Base-by-base conservation (phyloP, 192 early-diverging fungal species). In the Podila epigama region DNA sequence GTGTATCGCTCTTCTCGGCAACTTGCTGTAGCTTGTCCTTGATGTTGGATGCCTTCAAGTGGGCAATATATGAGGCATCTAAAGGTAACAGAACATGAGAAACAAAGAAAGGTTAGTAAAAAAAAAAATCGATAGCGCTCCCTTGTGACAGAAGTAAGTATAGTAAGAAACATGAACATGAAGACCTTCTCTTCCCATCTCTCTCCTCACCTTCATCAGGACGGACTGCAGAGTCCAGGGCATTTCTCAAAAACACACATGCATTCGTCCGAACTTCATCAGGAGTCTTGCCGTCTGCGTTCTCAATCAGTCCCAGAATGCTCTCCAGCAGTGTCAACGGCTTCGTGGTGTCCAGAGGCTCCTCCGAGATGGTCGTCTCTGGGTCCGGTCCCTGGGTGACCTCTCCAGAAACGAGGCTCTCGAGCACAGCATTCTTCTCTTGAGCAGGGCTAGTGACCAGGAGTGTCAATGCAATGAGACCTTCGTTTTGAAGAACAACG, bases 401-500 rank as follows among this genome's bases (percentile, higher is more conserved):
- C 4, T 20, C 51, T 4, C 42, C 22, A 2, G 62, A 58, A 27
- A 72, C 27, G 6, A 78, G 34, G 13, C 64, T 22, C 6, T 80
- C 73, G 31, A 78, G 32, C 31, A 69, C 70, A 5, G 67, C 75
- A 29, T 70, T 64, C 10, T 75, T 60, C 25, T 52, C 69, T 68
- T 68, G 62, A n/a, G 39, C 27, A 22, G 79, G 58, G 22, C 77
- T 79, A 22, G 81, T 79, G 34, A 83, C 67, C 32, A 88, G 60
- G 37, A 88, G 53, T 0, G 85, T 86, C 42, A 88, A 68, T 15
- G 83, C 83, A 39, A 88, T 82, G 44, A 86, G 62, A 13, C 85
- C 87, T 36, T 88, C 87, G 60, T 85, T 88, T 56, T 88, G 85
- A 3, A 88, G 68, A 12, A 88, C 71, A 18, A 80, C 59, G 64